These are phyloP conservation scores for Dryadomyces quercivorus DNA, from an alignment of 2,329 filamentous ascomycete species.

Conservation along the genomic window DNA sequence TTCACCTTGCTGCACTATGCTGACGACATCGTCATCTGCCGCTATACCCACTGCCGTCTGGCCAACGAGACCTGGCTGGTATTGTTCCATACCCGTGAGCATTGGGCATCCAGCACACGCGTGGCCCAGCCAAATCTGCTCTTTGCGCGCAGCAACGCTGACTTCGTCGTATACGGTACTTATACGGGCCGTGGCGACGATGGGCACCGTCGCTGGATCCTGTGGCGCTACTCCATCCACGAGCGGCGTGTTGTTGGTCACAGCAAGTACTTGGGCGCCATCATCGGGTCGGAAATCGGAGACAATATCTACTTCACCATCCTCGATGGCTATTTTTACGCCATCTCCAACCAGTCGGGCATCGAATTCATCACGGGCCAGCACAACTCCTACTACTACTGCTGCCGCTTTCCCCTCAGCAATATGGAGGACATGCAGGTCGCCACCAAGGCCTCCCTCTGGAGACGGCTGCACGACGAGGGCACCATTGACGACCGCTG, in stretches of 20 bases:
- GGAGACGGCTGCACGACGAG: conserved; percentile 55
- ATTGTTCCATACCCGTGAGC: conserved; percentile 29
- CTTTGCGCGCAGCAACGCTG: conserved; percentile 53
- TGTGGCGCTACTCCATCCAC: conserved; percentile 39
- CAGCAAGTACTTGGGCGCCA: conserved; percentile 39
- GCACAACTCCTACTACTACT: conserved; percentile 58
- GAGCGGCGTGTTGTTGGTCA: conserved; percentile 25
- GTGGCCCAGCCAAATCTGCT: conserved; percentile 40
- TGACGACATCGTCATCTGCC: conserved; percentile 42
- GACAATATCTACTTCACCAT: conserved; percentile 62
- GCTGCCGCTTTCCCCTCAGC: conserved; percentile 47
- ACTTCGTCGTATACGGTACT: conserved; percentile 55
- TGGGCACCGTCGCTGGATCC: conserved; percentile 49
- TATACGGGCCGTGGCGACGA: conserved; percentile 39
- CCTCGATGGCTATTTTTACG: conserved; percentile 53
- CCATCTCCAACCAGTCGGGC: conserved; percentile 51
- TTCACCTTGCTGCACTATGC: conserved; percentile 46
- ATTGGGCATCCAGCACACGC: conserved; percentile 27
- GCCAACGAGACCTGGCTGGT: conserved; percentile 38
- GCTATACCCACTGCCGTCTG: conserved; percentile 31
- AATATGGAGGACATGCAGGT: conserved; percentile 25
- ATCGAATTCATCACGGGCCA: conserved; percentile 45
- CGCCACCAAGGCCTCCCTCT: conserved; percentile 37
- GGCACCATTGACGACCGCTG: conserved; percentile 64
- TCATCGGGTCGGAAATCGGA: conserved; percentile 53